Conservation (phyloP, 495 filamentous ascomycete genomes). For the Penicillium alfredii region DNA sequence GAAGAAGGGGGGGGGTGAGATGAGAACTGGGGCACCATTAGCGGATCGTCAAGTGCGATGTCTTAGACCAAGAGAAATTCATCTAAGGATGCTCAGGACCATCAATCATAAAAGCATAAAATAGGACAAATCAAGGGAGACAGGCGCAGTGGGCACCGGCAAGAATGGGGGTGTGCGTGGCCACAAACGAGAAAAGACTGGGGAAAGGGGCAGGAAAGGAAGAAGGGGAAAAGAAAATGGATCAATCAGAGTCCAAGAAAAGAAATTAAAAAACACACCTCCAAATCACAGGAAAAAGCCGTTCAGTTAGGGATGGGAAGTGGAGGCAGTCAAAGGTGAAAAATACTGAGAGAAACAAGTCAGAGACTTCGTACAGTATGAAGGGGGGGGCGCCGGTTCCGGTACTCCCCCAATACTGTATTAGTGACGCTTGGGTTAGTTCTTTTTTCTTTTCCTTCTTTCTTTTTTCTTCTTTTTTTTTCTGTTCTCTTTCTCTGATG, state of each 20-base stretch:
- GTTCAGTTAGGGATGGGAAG: slow-evolving; percentile 13
- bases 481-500: too few species aligned
- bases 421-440: slow-evolving; percentile 2
- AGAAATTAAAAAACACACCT: slow-evolving; percentile 4
- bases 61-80: too few species aligned
- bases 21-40: slow-evolving; percentile 14
- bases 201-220: slow-evolving; percentile 6
- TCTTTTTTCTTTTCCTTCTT: slow-evolving; percentile 1
- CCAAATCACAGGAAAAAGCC: slow-evolving; percentile 7
- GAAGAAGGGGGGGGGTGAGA: slow-evolving; percentile 1
- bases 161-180: slow-evolving; percentile 32
- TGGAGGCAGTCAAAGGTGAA: slow-evolving; percentile 11
- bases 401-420: slow-evolving; percentile 8
- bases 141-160: slow-evolving; percentile 14
- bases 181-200: slow-evolving; percentile 24
- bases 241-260: slow-evolving; percentile 6
- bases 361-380: slow-evolving; percentile 8
- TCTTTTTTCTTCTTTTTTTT: too few species aligned
- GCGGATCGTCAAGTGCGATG: too few species aligned
- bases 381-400: too few species aligned
- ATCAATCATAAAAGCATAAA: too few species aligned
- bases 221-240: slow-evolving; percentile 9
- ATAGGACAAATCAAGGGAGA: too few species aligned
- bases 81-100: too few species aligned
- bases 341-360: slow-evolving; percentile 11